These are phyloP conservation scores for Epichloe aotearoae DNA, from an alignment of 2,329 filamentous ascomycete genomes.

Conservation along the genomic window DNA sequence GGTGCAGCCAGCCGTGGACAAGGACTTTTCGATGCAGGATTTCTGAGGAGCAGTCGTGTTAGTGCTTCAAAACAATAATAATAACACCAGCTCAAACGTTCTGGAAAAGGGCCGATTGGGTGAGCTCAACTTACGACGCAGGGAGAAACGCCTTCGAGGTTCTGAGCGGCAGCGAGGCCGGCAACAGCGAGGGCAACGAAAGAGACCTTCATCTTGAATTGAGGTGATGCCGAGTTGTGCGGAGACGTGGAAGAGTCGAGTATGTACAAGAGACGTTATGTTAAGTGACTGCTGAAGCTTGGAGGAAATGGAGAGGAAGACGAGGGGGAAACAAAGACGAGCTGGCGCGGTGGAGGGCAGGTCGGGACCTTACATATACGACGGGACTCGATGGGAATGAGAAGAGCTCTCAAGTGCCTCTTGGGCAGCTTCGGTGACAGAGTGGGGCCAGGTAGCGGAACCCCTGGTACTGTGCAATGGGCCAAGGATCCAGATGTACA, in stretches of 20 bases:
- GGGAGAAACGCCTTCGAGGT: conserved; percentile 20
- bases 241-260: background rate
- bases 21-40: conserved; percentile 21
- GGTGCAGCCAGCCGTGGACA: conserved; percentile 13
- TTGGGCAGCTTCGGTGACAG: background rate
- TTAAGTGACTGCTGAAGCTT: background rate
- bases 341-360: background rate
- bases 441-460: background rate
- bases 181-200: conserved; percentile 19
- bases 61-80: background rate
- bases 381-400: background rate
- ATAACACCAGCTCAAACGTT: no score
- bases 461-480: background rate
- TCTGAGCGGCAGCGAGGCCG: conserved; percentile 25
- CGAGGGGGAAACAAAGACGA: background rate
- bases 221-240: background rate
- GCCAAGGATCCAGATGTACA: background rate
- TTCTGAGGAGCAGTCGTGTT: conserved; percentile 9
- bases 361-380: conserved; percentile 3
- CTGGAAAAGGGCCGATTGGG: no score
- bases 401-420: background rate
- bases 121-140: conserved; percentile 26
- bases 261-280: conserved; percentile 1
- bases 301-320: background rate
- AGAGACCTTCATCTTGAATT: conserved; percentile 27